Conservation (phyloP, 106 monocot genomes). For the Platanthera guangdongensis region DNA sequence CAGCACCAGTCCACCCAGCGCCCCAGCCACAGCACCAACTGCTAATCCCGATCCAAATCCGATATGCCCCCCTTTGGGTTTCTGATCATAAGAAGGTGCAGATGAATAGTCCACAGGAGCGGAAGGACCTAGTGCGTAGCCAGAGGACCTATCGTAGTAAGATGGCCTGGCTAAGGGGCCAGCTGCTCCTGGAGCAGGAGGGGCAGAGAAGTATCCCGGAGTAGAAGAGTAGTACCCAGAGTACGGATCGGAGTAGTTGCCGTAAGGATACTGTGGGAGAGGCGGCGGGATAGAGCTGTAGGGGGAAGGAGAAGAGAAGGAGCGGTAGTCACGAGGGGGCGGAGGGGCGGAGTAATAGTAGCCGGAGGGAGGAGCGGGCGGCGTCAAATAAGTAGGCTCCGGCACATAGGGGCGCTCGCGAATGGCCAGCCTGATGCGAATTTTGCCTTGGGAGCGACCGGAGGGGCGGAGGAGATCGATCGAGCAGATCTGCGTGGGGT, state of each 20-base stretch:
- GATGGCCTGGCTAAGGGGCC: conserved; percentile 18
- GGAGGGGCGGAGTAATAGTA: conserved; percentile 39
- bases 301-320: conserved; percentile 32
- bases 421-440: conserved; percentile 60
- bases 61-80: conserved; percentile 23
- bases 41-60: conserved; percentile 58
- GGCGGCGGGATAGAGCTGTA: conserved; percentile 10
- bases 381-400: conserved; percentile 23
- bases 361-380: conserved; percentile 20
- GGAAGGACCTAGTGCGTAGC: conserved; percentile 42
- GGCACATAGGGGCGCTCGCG: conserved; percentile 32
- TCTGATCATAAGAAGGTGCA: conserved; percentile 27
- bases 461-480: conserved; percentile 81
- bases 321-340: conserved; percentile 24
- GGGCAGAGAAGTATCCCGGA: conserved; percentile 35
- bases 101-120: conserved; percentile 54
- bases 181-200: conserved; percentile 25
- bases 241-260: conserved; percentile 38
- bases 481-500: conserved; percentile 26
- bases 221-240: conserved; percentile 31
- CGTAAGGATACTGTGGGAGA: conserved; percentile 21
- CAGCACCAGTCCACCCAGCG: conserved; percentile 57
- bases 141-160: conserved; percentile 29
- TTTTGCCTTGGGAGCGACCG: conserved; percentile 84
- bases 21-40: conserved; percentile 67